Evolutionary conservation across 2,329 filamentous ascomycete species (phyloP), one percentile per base, ranked within the genome.

Genomic region (Spiromastix sp.): DNA sequence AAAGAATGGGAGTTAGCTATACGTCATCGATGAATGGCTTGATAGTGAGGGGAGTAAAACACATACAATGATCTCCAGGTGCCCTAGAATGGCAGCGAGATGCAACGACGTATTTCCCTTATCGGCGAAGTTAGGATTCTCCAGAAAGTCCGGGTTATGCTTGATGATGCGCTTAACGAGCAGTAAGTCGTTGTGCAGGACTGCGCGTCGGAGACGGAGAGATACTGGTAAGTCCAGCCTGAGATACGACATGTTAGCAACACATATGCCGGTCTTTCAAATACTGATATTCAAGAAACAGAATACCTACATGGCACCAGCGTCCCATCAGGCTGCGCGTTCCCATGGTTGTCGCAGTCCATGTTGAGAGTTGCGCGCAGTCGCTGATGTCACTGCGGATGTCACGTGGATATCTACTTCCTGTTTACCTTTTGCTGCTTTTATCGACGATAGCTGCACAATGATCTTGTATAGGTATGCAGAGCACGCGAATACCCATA

Each of bases 101-200:
- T 93, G 85, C 25, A 94, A 71, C 44, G 77, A 85, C 2, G 85
- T 89, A 63, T 93, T 91, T 56, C 81, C 82, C 46, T 84, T 77
- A 42, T 77, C 70, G 3, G 76, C 73, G 48, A 74, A 72, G 57
- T 93, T 84, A 2, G 85, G 84, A 52, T 93, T 93, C 51, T 80
- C 79, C 18, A 93, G 67, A 43, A 81, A 73, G 12, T 63, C 54
- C 0, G 81, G 81, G 51, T 89, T 77, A 40, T 78, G 78, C 44
- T 70, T 73, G 45, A 93, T 68, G 54, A 93, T 86, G 54, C 85
- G 81, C 47, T 71, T 64, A 47, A 86, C 80, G 44, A 93, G 79
- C 37, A 76, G 64, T 57, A 72, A 61, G 55, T 89, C 81, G 57
- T 82, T 78, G 50, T 77, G 71, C 54, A 80, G 72, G 56, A 94